Conservation (phyloP, 495 filamentous ascomycete genomes). For the Penicillium tannophilum region DNA sequence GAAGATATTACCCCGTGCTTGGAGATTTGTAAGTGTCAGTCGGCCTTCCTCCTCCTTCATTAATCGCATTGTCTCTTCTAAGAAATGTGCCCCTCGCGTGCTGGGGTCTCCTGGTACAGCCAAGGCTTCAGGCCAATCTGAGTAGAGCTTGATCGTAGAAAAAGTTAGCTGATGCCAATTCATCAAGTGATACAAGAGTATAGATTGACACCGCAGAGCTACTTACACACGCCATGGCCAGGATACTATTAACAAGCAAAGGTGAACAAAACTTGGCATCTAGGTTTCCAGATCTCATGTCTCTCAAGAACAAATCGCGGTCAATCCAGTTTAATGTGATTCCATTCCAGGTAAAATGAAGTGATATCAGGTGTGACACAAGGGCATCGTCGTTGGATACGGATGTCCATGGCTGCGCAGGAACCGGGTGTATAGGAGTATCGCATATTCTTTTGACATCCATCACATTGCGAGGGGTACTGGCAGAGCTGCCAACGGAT, state of each 20-base stretch:
- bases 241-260: slow-evolving; percentile 50
- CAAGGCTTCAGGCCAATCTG: slow-evolving; percentile 25
- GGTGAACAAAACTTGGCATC: slow-evolving; percentile 43
- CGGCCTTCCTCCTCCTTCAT: slow-evolving; percentile 18
- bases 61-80: slow-evolving; percentile 24
- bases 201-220: no score
- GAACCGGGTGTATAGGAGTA: slow-evolving; percentile 23
- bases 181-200: no score
- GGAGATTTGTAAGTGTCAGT: slow-evolving; percentile 12
- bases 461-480: neutral
- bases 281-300: slow-evolving; percentile 36
- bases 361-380: slow-evolving; percentile 50
- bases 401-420: slow-evolving; percentile 48
- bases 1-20: slow-evolving; percentile 21
- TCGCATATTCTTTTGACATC: slow-evolving; percentile 6
- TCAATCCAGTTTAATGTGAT: slow-evolving; percentile 46
- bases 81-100: slow-evolving; percentile 29
- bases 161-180: no score
- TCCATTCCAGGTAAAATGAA: slow-evolving; percentile 50
- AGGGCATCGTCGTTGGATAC: slow-evolving; percentile 48
- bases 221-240: slow-evolving; percentile 19
- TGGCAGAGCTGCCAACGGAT: neutral
- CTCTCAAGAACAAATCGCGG: slow-evolving; percentile 41
- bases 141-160: slow-evolving; percentile 17
- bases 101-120: slow-evolving; percentile 12